These are phyloP conservation scores for Allantophomopsis lycopodina DNA, from an alignment of 2,329 filamentous ascomycete genomes.

Conservation along the genomic window DNA sequence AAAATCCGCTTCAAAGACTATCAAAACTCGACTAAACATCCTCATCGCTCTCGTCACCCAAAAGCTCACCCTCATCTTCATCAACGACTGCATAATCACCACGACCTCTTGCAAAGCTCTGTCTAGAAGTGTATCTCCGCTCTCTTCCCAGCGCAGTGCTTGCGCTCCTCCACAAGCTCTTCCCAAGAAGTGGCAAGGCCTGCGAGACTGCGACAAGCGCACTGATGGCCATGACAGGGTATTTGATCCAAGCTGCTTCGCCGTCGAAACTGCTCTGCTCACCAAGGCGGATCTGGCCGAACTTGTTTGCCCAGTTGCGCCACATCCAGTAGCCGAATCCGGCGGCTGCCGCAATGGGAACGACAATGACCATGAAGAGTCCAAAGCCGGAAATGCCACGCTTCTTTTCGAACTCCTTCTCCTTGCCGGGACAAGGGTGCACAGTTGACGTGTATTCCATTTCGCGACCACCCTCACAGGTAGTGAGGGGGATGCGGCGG, in stretches of 20 bases:
- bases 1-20: no score
- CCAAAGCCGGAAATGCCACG: conserved; percentile 57
- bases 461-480: conserved; percentile 64
- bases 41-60: conserved; percentile 89
- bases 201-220: conserved; percentile 45
- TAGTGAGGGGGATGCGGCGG: conserved; percentile 78
- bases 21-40: conserved; percentile 39
- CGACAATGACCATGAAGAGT: conserved; percentile 73
- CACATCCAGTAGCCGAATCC: conserved; percentile 76
- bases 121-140: conserved; percentile 66
- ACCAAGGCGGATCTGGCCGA: conserved; percentile 83
- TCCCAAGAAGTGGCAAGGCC: conserved; percentile 56
- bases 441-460: conserved; percentile 52
- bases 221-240: conserved; percentile 64
- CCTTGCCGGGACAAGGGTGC: conserved; percentile 61
- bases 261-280: conserved; percentile 52
- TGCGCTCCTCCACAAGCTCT: conserved; percentile 57
- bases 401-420: conserved; percentile 68
- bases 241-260: conserved; percentile 66
- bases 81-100: conserved; percentile 85
- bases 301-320: conserved; percentile 75
- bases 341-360: conserved; percentile 59
- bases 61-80: conserved; percentile 84
- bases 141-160: conserved; percentile 34
- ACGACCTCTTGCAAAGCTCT: conserved; percentile 74